These are phyloP conservation scores for Leccinum uliginosum DNA, from an alignment of 768 basidiomycete species.

Conservation along the genomic window DNA sequence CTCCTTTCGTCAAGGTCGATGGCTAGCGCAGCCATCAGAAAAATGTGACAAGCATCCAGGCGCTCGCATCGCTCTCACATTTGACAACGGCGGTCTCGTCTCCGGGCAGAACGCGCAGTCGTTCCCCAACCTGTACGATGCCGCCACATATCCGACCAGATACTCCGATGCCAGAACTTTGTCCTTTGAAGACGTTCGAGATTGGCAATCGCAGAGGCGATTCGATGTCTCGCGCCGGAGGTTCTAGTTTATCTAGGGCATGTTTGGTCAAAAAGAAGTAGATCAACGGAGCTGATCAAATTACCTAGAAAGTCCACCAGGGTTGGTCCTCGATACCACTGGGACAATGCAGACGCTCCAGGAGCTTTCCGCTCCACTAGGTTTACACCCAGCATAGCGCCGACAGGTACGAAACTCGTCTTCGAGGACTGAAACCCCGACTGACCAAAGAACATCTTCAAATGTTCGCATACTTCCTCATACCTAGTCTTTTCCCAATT, in stretches of 20 bases:
- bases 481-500: constrained; percentile 80
- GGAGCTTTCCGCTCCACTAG: constrained; percentile 50
- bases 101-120: constrained; percentile 81
- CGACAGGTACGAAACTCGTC: constrained; percentile 82
- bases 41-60: not conserved
- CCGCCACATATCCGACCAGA: constrained; percentile 85
- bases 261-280: not conserved
- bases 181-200: constrained; percentile 92
- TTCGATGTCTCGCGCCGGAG: constrained; percentile 72
- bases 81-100: constrained; percentile 84
- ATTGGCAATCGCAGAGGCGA: constrained; percentile 83
- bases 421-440: constrained; percentile 82
- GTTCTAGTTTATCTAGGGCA: constrained; percentile 67
- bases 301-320: constrained; percentile 80
- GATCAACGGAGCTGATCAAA: not conserved
- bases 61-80: constrained; percentile 35
- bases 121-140: constrained; percentile 88
- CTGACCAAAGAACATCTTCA: constrained; percentile 80
- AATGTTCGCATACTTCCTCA: constrained; percentile 70
- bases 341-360: constrained; percentile 42
- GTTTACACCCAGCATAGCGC: constrained; percentile 88
- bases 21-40: constrained; percentile 40
- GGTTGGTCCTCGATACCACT: constrained; percentile 87
- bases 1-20: constrained; percentile 79
- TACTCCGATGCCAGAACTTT: constrained; percentile 71